phyloP scores from a whole-genome alignment of 495 filamentous ascomycete species.

The Hyphodiscus hymeniophilus region DNA sequence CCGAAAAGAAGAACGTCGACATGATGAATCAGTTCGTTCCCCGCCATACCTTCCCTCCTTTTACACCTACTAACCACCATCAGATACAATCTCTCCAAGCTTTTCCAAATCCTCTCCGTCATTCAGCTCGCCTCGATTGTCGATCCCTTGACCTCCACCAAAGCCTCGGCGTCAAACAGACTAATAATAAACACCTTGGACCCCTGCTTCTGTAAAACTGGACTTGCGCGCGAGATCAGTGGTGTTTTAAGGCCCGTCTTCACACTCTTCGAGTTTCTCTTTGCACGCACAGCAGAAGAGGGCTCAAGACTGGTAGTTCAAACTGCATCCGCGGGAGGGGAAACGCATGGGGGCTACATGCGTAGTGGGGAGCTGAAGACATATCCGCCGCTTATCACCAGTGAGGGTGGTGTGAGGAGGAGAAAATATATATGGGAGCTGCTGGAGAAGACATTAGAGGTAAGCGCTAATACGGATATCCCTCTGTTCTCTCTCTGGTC shows the following conservation, averaged over 20 bases:
- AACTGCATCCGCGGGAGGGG: slow-evolving; percentile 11
- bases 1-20: slow-evolving; percentile 13
- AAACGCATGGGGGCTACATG: slow-evolving; percentile 18
- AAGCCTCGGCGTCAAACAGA: slow-evolving; percentile 1
- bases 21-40: neutral
- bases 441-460: slow-evolving; percentile 8
- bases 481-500: too few relatives aligned
- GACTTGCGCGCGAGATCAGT: neutral
- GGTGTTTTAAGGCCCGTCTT: neutral
- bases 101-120: slow-evolving; percentile 6
- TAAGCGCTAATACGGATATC: too few relatives aligned
- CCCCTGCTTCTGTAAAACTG: slow-evolving; percentile 19
- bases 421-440: slow-evolving; percentile 8
- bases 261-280: slow-evolving; percentile 11
- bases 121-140: slow-evolving; percentile 12
- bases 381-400: slow-evolving; percentile 3
- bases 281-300: slow-evolving; percentile 11
- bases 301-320: slow-evolving; percentile 14
- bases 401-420: slow-evolving; percentile 2
- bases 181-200: slow-evolving; percentile 19
- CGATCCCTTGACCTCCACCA: slow-evolving; percentile 4
- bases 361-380: slow-evolving; percentile 1
- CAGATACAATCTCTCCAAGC: slow-evolving; percentile 20
- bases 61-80: too few relatives aligned
- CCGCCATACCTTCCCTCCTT: too few relatives aligned